Evolutionary conservation across 495 filamentous ascomycete genomes (phyloP).

Genomic region (Aspergillus nidulans): DNA sequence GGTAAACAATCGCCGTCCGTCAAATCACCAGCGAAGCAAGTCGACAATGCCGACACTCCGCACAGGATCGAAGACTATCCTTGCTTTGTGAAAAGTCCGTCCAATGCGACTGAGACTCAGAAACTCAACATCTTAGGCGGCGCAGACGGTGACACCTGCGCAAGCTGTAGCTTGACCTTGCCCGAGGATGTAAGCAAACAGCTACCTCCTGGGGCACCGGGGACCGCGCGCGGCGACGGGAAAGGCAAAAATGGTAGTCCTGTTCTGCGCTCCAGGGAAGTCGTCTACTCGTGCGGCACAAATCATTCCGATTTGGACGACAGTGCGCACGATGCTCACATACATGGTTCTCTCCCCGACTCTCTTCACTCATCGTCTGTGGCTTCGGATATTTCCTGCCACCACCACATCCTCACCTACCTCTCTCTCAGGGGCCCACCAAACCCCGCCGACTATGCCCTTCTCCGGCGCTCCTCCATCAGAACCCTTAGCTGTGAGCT

Average conservation of each 20-base stretch:
- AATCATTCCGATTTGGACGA: constrained; percentile 40
- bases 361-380: constrained; percentile 44
- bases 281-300: constrained; percentile 43
- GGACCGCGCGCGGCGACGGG: constrained; percentile 45
- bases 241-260: constrained; percentile 51
- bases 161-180: constrained; percentile 54
- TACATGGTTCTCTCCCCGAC: constrained; percentile 39
- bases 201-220: constrained; percentile 50
- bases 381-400: constrained; percentile 48
- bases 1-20: constrained; percentile 16
- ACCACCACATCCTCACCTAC: constrained; percentile 81
- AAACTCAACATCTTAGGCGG: constrained; percentile 30
- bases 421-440: constrained; percentile 78
- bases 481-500: constrained; percentile 83
- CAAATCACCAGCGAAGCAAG: constrained; percentile 11
- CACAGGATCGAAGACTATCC: constrained; percentile 45
- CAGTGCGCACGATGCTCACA: constrained; percentile 30
- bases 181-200: constrained; percentile 51
- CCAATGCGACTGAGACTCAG: constrained; percentile 30
- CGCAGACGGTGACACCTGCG: constrained; percentile 48
- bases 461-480: constrained; percentile 79
- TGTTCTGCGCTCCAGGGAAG: constrained; percentile 51
- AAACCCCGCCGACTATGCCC: constrained; percentile 71
- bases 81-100: constrained; percentile 34
- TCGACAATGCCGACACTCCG: constrained; percentile 21